phyloP scores from a whole-genome alignment of 2,329 filamentous ascomycete genomes.

The Botryotinia globosa region DNA sequence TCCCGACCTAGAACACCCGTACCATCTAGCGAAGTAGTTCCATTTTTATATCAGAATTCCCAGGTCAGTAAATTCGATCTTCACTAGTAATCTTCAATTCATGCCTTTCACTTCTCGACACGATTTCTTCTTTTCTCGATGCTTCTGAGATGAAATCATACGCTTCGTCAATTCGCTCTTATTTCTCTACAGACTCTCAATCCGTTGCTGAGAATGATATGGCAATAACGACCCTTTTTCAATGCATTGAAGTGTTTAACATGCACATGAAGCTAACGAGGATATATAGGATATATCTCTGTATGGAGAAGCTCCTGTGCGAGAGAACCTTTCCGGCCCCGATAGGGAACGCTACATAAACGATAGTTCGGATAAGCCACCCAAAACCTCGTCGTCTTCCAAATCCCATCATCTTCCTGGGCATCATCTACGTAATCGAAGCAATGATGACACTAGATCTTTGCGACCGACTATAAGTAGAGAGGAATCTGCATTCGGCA shows the following conservation, averaged over 20 bases:
- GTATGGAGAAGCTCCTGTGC: conserved; percentile 75
- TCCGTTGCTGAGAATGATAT: conserved; percentile 15
- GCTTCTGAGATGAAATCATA: conserved; percentile 19
- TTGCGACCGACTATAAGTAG: conserved; percentile 71
- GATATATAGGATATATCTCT: conserved; percentile 66
- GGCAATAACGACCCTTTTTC: conserved; percentile 17
- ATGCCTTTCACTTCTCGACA: conserved; percentile 2
- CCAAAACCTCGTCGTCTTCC: conserved; percentile 61
- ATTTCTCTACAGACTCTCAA: conserved; percentile 18
- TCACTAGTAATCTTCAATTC: conserved; percentile 14
- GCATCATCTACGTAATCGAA: conserved; percentile 68
- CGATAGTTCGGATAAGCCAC: conserved; percentile 48
- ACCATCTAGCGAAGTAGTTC: conserved; percentile 88
- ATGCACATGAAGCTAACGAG: conserved; percentile 14
- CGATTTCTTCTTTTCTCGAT: neutral
- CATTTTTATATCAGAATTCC: conserved; percentile 91
- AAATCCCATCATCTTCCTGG: conserved; percentile 61
- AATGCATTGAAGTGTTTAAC: conserved; percentile 19
- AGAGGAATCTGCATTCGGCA: conserved; percentile 64
- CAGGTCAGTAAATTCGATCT: conserved; percentile 53
- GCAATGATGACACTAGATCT: conserved; percentile 62
- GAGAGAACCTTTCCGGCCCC: conserved; percentile 64
- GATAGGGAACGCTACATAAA: conserved; percentile 65
- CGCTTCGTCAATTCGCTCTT: conserved; percentile 18
- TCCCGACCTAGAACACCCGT: conserved; percentile 82